A percentile compares a stretch with the other conserved stretches of the same genome.
Evolutionary conservation across 441 rosid species (phyloP).

Genomic region (Erodium chrysanthum): DNA sequence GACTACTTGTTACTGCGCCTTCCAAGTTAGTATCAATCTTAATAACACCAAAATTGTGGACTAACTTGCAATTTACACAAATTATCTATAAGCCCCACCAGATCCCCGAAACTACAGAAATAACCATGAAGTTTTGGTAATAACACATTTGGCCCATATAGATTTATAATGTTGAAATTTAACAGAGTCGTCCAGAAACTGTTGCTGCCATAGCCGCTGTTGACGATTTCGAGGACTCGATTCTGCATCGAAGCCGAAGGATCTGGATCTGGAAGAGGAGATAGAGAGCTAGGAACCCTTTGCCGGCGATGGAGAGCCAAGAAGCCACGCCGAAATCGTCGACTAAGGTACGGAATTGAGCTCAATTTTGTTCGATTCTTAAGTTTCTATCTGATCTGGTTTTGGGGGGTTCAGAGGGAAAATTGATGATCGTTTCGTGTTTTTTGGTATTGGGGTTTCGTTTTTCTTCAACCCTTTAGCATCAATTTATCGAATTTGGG

Average conservation of each 20-base stretch:
- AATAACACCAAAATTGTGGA: background rate
- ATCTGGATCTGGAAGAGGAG: background rate
- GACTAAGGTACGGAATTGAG: slow-evolving; percentile 25
- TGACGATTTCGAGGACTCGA: background rate
- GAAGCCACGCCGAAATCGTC: slow-evolving; percentile 31
- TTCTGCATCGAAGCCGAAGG: background rate
- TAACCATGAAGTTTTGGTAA: background rate
- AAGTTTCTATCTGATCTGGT: background rate
- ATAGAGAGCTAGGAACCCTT: slow-evolving; percentile 5
- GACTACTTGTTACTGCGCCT: slow-evolving; percentile 24
- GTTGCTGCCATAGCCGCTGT: background rate
- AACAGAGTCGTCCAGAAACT: background rate
- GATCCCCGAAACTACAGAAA: too few species aligned
- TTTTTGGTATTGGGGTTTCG: background rate
- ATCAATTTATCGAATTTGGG: background rate
- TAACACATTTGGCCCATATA: background rate
- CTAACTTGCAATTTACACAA: background rate
- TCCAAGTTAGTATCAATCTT: background rate
- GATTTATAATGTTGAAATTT: background rate
- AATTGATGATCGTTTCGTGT: slow-evolving; percentile 1
- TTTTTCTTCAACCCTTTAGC: background rate
- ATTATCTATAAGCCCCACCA: background rate
- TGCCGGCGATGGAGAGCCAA: slow-evolving; percentile 16
- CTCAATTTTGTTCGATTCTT: background rate
- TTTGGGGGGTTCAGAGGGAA: background rate